These are phyloP conservation scores for Pouteria campechiana DNA, from an alignment of 179 eudicot species.

Conservation along the genomic window DNA sequence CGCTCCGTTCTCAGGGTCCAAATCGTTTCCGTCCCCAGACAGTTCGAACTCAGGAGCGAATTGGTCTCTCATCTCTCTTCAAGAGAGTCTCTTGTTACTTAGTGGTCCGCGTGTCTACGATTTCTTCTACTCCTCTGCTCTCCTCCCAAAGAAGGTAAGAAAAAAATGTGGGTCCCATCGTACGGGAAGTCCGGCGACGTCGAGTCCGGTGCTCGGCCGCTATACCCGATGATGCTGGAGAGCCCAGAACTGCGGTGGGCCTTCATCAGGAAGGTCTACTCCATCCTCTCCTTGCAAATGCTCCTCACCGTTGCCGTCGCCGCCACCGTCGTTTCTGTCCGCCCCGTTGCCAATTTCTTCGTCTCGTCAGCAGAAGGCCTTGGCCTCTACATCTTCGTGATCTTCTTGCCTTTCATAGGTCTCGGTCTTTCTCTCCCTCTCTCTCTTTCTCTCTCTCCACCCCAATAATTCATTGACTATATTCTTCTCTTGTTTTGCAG, in stretches of 20 bases:
- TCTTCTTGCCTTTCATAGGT: constrained; percentile 71
- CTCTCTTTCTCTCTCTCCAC: not conserved
- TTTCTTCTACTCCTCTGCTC: too few species aligned
- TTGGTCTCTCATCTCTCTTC: too few species aligned
- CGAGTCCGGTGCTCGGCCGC: constrained; percentile 20
- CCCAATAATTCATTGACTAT: not conserved
- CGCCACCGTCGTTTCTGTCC: constrained; percentile 49
- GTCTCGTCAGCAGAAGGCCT: constrained; percentile 53
- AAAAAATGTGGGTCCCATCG: too few species aligned
- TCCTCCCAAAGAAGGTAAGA: too few species aligned
- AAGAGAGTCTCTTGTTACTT: too few species aligned
- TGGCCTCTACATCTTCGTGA: constrained; percentile 57
- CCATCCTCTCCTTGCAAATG: constrained; percentile 57
- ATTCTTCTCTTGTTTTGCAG: constrained; percentile 19
- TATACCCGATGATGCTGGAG: constrained; percentile 57
- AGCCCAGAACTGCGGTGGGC: constrained; percentile 59
- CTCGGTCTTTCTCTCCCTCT: not conserved
- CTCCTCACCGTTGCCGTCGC: constrained; percentile 60
- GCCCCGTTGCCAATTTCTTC: constrained; percentile 50
- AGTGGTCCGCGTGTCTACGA: too few species aligned
- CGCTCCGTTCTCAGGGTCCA: too few species aligned
- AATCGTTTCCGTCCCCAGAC: too few species aligned
- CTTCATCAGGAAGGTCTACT: constrained; percentile 74
- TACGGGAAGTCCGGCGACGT: too few species aligned
- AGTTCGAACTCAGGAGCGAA: too few species aligned